Base-by-base conservation (phyloP, 305 asterid genomes). In the Coffea humblotiana region DNA sequence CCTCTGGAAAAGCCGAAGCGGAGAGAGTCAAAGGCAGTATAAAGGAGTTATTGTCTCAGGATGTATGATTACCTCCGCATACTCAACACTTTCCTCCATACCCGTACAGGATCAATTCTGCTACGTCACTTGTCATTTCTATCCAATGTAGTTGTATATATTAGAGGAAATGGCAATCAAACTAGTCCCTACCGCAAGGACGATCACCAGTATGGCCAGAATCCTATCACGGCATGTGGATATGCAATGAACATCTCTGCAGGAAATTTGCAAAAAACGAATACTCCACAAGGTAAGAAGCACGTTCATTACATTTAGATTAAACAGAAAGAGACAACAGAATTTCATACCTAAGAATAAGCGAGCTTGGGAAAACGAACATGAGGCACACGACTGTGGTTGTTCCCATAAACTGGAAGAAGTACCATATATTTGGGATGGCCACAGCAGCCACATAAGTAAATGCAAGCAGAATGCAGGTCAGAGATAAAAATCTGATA, bases 361-460 rank as follows among this genome's bases (percentile, higher is more conserved):
- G 88, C 4, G 93, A 89, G 90, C 97, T 87, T 8, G 99, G 99
- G 84, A 96, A 94, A 58, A 95, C 88, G 90, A 95, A 95, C 97
- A 92, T 91, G 83, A 95, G 88, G 88, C 84, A 93, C 90, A 95
- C 88, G 82, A 92, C 98, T 0, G 98, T 92, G 14, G 98, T 95
- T 0, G 98, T 90, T 25, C 98, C 98, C 95, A 95, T 92, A 80
- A 95, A 92, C 88, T 93, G 98, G 89, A 95, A 95, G 92, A 95
- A 92, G 90, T 90, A 93, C 98, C 98, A 95, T 79, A 95, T 91
- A 56, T 95, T 89, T 0, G 98, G 98, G 77, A 95, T 76, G 76
- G 94, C 96, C 65, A 93, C 88, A 58, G 98, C 94, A 16, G 92
- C 91, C 71, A 82, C 32, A 23, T 94, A 96, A 37, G 90, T 86